phyloP scores from a whole-genome alignment of 768 basidiomycete species.

The Porpolomopsis calyptriformis region DNA sequence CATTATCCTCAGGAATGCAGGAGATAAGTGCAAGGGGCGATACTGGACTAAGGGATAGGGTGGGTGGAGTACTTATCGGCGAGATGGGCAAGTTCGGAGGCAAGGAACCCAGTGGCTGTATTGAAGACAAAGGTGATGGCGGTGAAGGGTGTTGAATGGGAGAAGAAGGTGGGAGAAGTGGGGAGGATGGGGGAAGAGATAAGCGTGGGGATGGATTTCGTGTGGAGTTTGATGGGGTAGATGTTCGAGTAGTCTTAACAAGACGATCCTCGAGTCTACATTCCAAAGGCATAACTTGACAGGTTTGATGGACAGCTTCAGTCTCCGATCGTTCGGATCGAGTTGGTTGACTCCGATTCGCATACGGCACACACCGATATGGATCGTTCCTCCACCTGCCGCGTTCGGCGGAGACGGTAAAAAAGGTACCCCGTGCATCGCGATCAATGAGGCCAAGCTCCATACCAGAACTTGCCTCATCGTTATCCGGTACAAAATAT shows the following conservation, averaged over 20 bases:
- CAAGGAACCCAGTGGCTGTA: too few relatives aligned
- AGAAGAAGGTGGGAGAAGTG: conserved; percentile 17
- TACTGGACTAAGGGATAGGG: conserved; percentile 8
- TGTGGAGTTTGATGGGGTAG: conserved; percentile 6
- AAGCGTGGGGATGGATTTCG: conserved; percentile 7
- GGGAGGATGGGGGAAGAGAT: conserved; percentile 15
- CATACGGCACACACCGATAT: too few relatives aligned
- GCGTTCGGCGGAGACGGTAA: conserved; percentile 46
- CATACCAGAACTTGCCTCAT: neutral
- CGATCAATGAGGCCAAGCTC: neutral
- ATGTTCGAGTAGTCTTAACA: too few relatives aligned
- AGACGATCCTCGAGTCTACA: too few relatives aligned
- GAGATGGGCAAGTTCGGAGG: conserved; percentile 25
- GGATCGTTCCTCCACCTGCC: conserved; percentile 49
- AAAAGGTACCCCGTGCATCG: conserved; percentile 35
- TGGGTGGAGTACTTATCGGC: conserved; percentile 18
- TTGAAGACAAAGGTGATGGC: conserved; percentile 35
- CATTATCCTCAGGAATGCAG: neutral
- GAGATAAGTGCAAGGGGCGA: conserved; percentile 2
- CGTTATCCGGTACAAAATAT: neutral
- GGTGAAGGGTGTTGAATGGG: conserved; percentile 26
- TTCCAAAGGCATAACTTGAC: too few relatives aligned
- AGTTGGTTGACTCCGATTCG: too few relatives aligned
- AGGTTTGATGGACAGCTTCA: too few relatives aligned
- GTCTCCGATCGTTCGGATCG: too few relatives aligned